Evolutionary conservation across 2,329 filamentous ascomycete genomes (phyloP), one percentile per base, ranked within the genome.

Genomic region (Epichloe gansuensis): DNA sequence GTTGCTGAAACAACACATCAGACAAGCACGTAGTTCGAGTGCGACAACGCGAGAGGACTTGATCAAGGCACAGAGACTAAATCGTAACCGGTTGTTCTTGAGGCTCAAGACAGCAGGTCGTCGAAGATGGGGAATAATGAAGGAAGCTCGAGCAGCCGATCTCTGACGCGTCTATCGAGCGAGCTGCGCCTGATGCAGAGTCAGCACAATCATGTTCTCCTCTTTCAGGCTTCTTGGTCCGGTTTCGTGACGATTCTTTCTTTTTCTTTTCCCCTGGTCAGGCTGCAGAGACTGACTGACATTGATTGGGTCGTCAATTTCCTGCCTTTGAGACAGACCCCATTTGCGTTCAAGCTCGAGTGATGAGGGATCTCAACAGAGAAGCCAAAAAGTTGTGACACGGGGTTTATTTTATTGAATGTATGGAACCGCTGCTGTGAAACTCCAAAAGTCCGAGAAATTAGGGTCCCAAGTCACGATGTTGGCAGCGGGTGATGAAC

Each of bases 1-100:
- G n/a, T 43, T 49, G 47, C 48, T 49, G 47, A 52, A 49, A 52
- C 53, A 37, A 46, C 44, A 38, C 46, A 47, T 42, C 28, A 52
- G 23, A 43, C 15, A 23, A 35, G 12, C 31, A 21, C 23, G 15
- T 12, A 35, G 4, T 35, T 38, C 41, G 17, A 43, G 53, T 54
- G 46, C 35, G 39, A 52, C 50, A 35, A 48, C 12, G 25, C 37
- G 43, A 46, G 46, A 49, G 9, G 21, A 43, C 6, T 37, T 21
- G 7, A 31, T 37, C 31, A 37, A 2, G 37, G 35, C 25, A 25
- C 17, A 51, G 31, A 41, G 43, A n/a, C 13, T 46, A 25, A 13
- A 21, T 42, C 42, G 46, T 50, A 34, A 50, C 52, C 37, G 21
- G 37, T n/a, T 3, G 0, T 6, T 49, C n/a, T 28, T 31, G 34